These are phyloP conservation scores for Taphrina communis DNA, from an alignment of 1,139 yeast genomes.

Conservation along the genomic window DNA sequence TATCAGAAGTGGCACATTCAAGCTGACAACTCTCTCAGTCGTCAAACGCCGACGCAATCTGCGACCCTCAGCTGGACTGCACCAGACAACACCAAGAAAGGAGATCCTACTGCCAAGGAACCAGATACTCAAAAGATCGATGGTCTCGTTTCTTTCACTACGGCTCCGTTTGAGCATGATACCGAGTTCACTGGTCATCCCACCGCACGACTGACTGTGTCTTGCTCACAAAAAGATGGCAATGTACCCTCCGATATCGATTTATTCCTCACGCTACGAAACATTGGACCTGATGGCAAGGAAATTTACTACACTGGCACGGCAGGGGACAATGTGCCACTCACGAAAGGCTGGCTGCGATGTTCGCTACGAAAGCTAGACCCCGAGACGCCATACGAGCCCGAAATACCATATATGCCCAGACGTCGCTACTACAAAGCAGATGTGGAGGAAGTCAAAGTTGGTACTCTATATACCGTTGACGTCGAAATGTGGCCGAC, in stretches of 20 bases:
- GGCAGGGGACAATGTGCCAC: conserved; percentile 8
- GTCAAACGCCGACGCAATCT: not conserved
- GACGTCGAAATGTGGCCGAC: conserved; percentile 21
- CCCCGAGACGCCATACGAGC: conserved; percentile 13
- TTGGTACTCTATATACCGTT: not conserved
- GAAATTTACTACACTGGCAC: conserved; percentile 10
- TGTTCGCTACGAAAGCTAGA: conserved; percentile 16
- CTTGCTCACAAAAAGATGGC: not conserved
- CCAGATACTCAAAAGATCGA: not conserved
- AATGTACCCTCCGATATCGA: conserved; percentile 3
- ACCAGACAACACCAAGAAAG: too few relatives aligned
- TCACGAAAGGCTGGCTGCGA: conserved; percentile 13
- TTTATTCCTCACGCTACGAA: conserved; percentile 2
- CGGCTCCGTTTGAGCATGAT: not conserved
- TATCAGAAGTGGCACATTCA: conserved; percentile 2
- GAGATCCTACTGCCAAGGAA: too few relatives aligned
- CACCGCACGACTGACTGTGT: not conserved
- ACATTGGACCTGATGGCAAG: not conserved
- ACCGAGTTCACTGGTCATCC: conserved; percentile 17
- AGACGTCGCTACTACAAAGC: not conserved
- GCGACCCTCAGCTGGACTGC: not conserved
- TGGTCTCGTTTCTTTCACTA: not conserved
- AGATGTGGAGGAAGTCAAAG: not conserved
- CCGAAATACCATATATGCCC: conserved; percentile 7
- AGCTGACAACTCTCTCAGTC: not conserved